A percentile compares a stretch with the other conserved stretches of the same genome.
Conservation (phyloP, 257 asterid species). For the Gentiana dahurica region DNA sequence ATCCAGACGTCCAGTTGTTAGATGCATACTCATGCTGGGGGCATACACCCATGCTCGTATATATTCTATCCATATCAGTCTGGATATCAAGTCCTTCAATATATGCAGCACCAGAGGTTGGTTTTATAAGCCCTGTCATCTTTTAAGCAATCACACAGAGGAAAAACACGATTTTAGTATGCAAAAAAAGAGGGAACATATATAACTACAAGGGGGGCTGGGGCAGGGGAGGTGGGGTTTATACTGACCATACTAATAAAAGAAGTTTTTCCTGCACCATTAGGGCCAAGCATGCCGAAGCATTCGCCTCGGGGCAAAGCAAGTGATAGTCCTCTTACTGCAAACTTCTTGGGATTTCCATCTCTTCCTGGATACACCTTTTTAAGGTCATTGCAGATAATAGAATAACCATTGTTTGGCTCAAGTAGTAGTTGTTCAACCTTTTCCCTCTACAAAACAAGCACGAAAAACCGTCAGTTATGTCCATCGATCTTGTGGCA, state of each 20-base stretch:
- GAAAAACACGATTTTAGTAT: conserved; percentile 5
- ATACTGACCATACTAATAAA: conserved; percentile 88
- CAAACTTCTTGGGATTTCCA: conserved; percentile 86
- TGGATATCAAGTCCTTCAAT: conserved; percentile 73
- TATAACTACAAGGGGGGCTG: not conserved
- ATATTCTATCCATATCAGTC: conserved; percentile 71
- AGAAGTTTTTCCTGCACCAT: conserved; percentile 98
- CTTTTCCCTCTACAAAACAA: conserved; percentile 59
- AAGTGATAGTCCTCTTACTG: conserved; percentile 84
- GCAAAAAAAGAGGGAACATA: not conserved
- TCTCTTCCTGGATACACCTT: conserved; percentile 84
- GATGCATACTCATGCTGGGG: conserved; percentile 92
- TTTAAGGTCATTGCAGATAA: conserved; percentile 64
- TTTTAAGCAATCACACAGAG: conserved; percentile 20
- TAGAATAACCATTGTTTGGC: conserved; percentile 47
- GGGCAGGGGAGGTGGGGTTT: too few relatives aligned
- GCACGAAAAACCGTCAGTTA: conserved; percentile 15
- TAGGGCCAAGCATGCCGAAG: conserved; percentile 98
- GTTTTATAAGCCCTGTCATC: conserved; percentile 96
- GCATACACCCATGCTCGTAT: conserved; percentile 98
- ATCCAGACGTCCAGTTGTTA: not conserved
- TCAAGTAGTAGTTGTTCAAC: conserved; percentile 70
- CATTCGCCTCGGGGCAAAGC: conserved; percentile 94
- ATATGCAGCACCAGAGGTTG: conserved; percentile 81
- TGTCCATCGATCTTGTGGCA: conserved; percentile 1